phyloP scores from a whole-genome alignment of 306 rosid genomes.

The Vigna reflexopilosa region DNA sequence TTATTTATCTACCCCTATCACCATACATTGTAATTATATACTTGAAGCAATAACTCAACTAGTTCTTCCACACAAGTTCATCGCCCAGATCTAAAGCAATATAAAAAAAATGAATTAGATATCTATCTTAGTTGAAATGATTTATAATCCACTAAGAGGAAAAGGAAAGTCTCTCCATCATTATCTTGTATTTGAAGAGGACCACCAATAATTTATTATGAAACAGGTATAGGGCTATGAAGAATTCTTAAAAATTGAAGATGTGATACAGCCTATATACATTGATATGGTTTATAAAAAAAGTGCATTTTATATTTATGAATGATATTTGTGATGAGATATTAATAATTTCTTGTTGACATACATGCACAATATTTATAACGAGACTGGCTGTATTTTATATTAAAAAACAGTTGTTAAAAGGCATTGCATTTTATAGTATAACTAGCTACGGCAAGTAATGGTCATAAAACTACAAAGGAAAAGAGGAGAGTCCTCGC shows the following conservation, averaged over 20 bases:
- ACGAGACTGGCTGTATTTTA: not conserved
- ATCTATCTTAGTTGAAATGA: constrained; percentile 21
- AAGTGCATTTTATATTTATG: not conserved
- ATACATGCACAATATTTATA: not conserved
- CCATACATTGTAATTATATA: not conserved
- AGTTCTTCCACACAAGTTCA: constrained; percentile 12
- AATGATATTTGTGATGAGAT: not conserved
- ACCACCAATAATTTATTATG: not conserved
- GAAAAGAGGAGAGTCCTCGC: not conserved
- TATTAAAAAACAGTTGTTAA: not conserved
- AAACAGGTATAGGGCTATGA: not conserved
- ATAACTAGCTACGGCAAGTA: not conserved
- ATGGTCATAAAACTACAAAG: not conserved
- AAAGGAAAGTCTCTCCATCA: constrained; percentile 8
- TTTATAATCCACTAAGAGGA: constrained; percentile 17
- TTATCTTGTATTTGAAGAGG: constrained; percentile 18
- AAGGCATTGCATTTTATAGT: constrained; percentile 1
- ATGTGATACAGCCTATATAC: not conserved
- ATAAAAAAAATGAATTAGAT: constrained; percentile 17
- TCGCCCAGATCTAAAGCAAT: constrained; percentile 11
- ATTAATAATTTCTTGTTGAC: not conserved
- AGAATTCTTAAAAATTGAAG: not conserved
- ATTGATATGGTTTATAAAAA: not conserved
- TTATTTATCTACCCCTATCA: constrained; percentile 11
- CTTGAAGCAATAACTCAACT: constrained; percentile 25